Evolutionary conservation across 768 basidiomycete genomes (phyloP).

Genomic region (Lactarius hatsudake): DNA sequence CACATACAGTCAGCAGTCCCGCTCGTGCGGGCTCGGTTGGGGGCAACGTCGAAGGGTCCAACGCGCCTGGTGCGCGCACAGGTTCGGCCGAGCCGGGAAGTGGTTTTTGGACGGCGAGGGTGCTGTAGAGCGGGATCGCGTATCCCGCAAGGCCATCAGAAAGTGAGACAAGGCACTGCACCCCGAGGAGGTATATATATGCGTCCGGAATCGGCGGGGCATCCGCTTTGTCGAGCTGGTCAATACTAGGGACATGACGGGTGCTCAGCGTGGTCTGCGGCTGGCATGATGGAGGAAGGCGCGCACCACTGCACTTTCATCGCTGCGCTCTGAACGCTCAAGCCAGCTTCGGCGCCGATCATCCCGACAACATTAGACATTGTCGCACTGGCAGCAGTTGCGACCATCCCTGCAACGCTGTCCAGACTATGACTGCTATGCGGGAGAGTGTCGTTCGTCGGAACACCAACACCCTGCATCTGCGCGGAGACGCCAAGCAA

Average conservation of each 20-base stretch:
- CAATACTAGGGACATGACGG: constrained; percentile 57
- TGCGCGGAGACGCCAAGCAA: constrained; percentile 76
- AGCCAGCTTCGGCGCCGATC: constrained; percentile 66
- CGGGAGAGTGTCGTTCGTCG: constrained; percentile 37
- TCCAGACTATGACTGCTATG: constrained; percentile 59
- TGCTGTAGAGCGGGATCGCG: constrained; percentile 71
- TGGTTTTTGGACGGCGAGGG: constrained; percentile 62
- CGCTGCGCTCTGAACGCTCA: constrained; percentile 68
- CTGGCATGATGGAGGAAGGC: constrained; percentile 28
- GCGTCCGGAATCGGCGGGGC: constrained; percentile 90
- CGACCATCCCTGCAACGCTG: constrained; percentile 78
- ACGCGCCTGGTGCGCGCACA: constrained; percentile 68
- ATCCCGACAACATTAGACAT: constrained; percentile 84
- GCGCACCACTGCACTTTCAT: constrained; percentile 91
- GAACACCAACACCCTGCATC: constrained; percentile 77
- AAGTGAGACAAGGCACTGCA: constrained; percentile 83
- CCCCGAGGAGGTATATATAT: constrained; percentile 88
- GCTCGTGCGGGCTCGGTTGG: constrained; percentile 50
- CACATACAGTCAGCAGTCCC: constrained; percentile 62
- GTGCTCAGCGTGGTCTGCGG: background rate
- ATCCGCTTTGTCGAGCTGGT: constrained; percentile 97
- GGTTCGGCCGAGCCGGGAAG: constrained; percentile 60
- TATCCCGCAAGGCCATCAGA: constrained; percentile 82
- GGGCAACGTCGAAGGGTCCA: constrained; percentile 58
- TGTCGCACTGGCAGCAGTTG: constrained; percentile 77